Evolutionary conservation across 139 green algal genomes (phyloP), one percentile per base, ranked within the genome.

Genomic region (Axilococcus clingmanii): DNA sequence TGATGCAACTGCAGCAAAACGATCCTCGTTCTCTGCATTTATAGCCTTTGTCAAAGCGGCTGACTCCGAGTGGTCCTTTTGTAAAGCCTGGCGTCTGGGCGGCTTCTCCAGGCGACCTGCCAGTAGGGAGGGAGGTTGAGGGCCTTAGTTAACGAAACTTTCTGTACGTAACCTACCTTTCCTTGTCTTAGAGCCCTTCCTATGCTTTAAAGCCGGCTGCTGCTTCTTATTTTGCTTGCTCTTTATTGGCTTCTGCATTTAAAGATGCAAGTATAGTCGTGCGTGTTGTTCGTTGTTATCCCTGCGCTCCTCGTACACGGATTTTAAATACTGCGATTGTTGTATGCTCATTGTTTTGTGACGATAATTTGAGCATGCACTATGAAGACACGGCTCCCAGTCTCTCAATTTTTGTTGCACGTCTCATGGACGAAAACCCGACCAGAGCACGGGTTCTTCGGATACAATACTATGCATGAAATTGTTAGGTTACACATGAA

Each of bases 21-120:
- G 42, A 44, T 40, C 27, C 30, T 69, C 61, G 15, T 69, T 69
- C 30, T 64, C 52, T 15, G 34, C 53, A 40, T 69, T 69, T 32
- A 69, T 69, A 5, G 52, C 44, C 33, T 52, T 64, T 17, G 53
- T 64, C 5, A 69, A 51, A 27, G 50, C 36, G 27, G 31, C 11
- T 17, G 27, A 19, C 34, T 64, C 61, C 22, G 43, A 33, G 43
- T 58, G 29, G 4, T 24, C 53, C 22, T 43, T 24, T 33, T 55
- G 55, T 7, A 56, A 11, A 4, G 14, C 29, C 4, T 30, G 34
- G 2, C 44, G 42, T 46, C 63, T 69, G 15, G 61, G 61, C 3
- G 52, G 20, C 59, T 68, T 68, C 14, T 19, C 20, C 29, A 68
- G 50, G 7, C 45, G 28, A 7, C 59, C 59, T 68, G 50, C 50